phyloP scores from a whole-genome alignment of 257 asterid species.

The Scutellaria galericulata region DNA sequence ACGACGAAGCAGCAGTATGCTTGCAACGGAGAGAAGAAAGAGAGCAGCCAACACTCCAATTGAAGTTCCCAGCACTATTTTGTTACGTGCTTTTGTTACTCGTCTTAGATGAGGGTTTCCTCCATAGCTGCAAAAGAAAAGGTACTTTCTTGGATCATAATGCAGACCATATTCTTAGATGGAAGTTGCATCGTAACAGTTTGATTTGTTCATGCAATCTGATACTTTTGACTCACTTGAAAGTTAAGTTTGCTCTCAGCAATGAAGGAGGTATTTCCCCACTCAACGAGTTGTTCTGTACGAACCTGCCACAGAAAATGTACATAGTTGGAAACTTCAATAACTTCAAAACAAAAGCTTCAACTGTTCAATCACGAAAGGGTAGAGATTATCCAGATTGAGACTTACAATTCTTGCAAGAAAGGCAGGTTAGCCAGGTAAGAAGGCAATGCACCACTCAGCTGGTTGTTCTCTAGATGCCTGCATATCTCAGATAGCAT shows the following conservation, averaged over 20 bases:
- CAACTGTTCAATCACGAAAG: not conserved
- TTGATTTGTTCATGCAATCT: too few species aligned
- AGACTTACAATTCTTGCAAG: conserved; percentile 74
- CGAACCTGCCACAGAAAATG: conserved; percentile 48
- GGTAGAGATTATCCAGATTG: not conserved
- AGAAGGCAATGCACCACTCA: conserved; percentile 74
- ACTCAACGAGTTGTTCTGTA: conserved; percentile 81
- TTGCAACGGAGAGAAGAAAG: conserved; percentile 56
- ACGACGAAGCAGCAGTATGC: conserved; percentile 55
- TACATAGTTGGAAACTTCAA: too few species aligned
- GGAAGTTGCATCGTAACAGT: too few species aligned
- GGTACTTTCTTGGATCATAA: conserved; percentile 20
- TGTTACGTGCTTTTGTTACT: conserved; percentile 47
- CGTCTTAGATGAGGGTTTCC: conserved; percentile 70
- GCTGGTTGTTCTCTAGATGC: conserved; percentile 87
- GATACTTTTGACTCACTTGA: conserved; percentile 54
- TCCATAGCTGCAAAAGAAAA: conserved; percentile 60
- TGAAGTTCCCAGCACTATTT: conserved; percentile 58
- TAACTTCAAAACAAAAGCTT: not conserved
- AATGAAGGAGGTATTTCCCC: conserved; percentile 76
- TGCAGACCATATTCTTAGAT: too few species aligned
- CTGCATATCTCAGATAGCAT: conserved; percentile 49
- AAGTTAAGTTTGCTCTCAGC: conserved; percentile 65
- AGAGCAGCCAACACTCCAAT: conserved; percentile 63
- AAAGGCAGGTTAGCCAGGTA: conserved; percentile 72